Base-by-base conservation (phyloP, 1,139 yeast species). In the Blastobotrys niveus region DNA sequence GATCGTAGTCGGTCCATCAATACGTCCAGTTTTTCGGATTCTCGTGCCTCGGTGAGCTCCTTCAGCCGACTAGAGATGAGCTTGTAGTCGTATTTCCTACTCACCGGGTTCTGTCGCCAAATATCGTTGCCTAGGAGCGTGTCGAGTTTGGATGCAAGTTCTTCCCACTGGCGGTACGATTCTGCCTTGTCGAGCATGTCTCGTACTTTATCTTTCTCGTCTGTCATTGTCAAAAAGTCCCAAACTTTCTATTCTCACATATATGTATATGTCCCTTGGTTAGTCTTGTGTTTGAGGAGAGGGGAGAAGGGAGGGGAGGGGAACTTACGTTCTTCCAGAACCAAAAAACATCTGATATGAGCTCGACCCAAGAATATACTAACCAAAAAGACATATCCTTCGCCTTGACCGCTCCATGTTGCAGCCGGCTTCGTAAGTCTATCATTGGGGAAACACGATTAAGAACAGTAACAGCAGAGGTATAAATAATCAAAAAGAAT, bases 31-130 rank as follows among this genome's bases (percentile, higher is more conserved):
- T 86, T 82, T n/a, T 73, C 76, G 8, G 70, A 67, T 14, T 71
- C 64, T 43, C 94, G 66, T 0, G 95, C 91, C 26, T 73, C 74
- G 32, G 74, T 70, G 39, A 91, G 64, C 31, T 74, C 71, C 49
- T 79, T 76, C 46, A 83, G 70, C 42, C 96, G 71, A 47, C 85
- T 88, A 39, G 86, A 76, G 3, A 91, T 86, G 34, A 91, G 72
- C 33, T 80, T 72, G 62, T 86, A 91, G 63, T 91, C 98, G 59
- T 88, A 91, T 55, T 84, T 80, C 48, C 77, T 76, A 40, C 93
- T 82, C 17, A 81, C 79, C 50, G 91, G 87, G 58, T 88, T 86
- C 52, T 87, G 87, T 49, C 97, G 71, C 96, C 72, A 67, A 12
- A 65, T 50, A 43, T 66, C 70, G 47, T 66, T 65, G 15, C 67